Percentiles rank a stretch among this genome's conserved stretches.
phyloP scores from a whole-genome alignment of 2,329 filamentous ascomycete genomes.

The Penicillium sp. region DNA sequence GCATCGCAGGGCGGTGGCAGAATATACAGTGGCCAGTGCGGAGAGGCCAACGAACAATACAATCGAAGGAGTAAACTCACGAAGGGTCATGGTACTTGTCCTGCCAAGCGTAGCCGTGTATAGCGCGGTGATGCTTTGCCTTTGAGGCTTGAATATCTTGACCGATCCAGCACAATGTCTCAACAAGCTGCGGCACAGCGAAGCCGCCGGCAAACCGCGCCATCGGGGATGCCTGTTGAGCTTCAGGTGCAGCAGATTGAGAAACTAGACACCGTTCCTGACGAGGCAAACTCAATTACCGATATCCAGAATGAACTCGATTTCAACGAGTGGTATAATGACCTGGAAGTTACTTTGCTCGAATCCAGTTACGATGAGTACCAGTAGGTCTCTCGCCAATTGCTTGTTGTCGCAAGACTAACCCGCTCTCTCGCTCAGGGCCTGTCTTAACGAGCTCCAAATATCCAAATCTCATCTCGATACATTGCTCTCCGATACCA shows the following conservation, averaged over 20 bases:
- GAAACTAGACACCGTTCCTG: slow-evolving; percentile 21
- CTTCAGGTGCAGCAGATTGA: slow-evolving; percentile 30
- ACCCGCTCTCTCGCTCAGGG: slow-evolving; percentile 47
- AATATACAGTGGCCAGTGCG: slow-evolving; percentile 30
- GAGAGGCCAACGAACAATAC: slow-evolving; percentile 19
- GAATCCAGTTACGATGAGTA: slow-evolving; percentile 86
- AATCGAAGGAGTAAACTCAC: not conserved
- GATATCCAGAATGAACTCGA: slow-evolving; percentile 63
- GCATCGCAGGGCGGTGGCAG: slow-evolving; percentile 38
- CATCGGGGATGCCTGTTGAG: slow-evolving; percentile 39
- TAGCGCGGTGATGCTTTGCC: not conserved
- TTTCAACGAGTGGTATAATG: slow-evolving; percentile 63
- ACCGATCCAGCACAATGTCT: slow-evolving; percentile 28
- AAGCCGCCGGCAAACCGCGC: slow-evolving; percentile 43
- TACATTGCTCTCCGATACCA: slow-evolving; percentile 75
- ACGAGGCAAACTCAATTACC: slow-evolving; percentile 29
- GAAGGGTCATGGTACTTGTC: slow-evolving; percentile 5
- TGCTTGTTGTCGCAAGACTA: slow-evolving; percentile 6
- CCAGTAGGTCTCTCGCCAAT: slow-evolving; percentile 58
- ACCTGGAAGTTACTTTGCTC: slow-evolving; percentile 69
- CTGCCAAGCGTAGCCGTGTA: not conserved
- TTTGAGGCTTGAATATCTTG: not conserved
- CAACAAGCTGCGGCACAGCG: slow-evolving; percentile 38
- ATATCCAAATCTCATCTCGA: slow-evolving; percentile 83
- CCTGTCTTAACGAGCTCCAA: slow-evolving; percentile 80